phyloP scores from a whole-genome alignment of 106 monocot species.

The Posidonia australis region DNA sequence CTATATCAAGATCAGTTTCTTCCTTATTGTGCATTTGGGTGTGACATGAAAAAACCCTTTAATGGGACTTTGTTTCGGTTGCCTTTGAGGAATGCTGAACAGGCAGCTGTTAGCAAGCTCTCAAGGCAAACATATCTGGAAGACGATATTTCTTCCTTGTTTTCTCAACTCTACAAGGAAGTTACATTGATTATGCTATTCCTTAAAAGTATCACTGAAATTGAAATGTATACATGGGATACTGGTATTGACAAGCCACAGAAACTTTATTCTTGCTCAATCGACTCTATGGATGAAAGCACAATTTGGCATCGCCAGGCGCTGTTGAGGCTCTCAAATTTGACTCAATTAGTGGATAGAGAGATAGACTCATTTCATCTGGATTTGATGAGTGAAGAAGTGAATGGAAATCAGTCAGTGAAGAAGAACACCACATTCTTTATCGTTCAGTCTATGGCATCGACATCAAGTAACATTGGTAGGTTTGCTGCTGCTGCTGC shows the following conservation, averaged over 20 bases:
- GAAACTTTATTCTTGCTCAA: conserved; percentile 65
- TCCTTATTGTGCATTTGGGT: conserved; percentile 90
- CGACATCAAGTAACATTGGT: conserved; percentile 58
- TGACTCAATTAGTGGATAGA: conserved; percentile 21
- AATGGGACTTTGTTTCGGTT: conserved; percentile 94
- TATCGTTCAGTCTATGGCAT: conserved; percentile 72
- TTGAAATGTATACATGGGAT: conserved; percentile 91
- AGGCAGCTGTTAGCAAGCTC: conserved; percentile 68
- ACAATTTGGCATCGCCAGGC: conserved; percentile 57
- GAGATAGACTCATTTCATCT: conserved; percentile 53
- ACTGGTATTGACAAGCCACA: conserved; percentile 36
- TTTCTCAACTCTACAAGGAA: conserved; percentile 74
- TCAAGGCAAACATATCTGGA: conserved; percentile 74
- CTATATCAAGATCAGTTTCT: conserved; percentile 73
- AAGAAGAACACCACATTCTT: conserved; percentile 56
- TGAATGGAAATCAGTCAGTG: conserved; percentile 27
- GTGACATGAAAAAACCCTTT: conserved; percentile 82
- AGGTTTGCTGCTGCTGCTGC: conserved; percentile 59
- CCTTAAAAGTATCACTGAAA: conserved; percentile 59
- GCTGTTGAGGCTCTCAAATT: conserved; percentile 40
- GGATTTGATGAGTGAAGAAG: conserved; percentile 55
- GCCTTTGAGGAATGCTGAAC: conserved; percentile 74
- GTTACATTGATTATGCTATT: conserved; percentile 71
- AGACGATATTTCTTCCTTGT: conserved; percentile 69
- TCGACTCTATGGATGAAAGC: conserved; percentile 47